phyloP scores from a whole-genome alignment of 306 rosid genomes.

The Echinosophora koreensis region DNA sequence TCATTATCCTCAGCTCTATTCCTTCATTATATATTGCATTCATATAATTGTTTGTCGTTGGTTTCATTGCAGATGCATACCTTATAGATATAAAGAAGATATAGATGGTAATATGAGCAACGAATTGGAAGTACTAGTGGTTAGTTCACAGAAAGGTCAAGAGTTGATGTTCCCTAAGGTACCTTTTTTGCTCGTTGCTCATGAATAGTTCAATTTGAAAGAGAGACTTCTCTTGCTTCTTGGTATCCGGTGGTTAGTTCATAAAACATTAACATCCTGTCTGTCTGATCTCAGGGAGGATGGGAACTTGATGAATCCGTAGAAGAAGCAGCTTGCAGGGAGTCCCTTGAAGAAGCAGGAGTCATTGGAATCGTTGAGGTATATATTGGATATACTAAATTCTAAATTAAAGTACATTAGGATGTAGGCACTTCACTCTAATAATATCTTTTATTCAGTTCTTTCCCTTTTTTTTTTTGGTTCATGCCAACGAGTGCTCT shows the following conservation, averaged over 20 bases:
- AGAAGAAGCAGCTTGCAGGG: slow-evolving; percentile 93
- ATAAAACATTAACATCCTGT: neutral
- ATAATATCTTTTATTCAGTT: neutral
- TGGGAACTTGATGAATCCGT: slow-evolving; percentile 98
- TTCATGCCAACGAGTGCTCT: too few species aligned
- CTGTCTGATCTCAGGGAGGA: slow-evolving; percentile 68
- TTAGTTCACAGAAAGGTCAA: slow-evolving; percentile 91
- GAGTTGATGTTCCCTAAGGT: slow-evolving; percentile 92
- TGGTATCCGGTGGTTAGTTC: neutral
- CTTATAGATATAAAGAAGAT: slow-evolving; percentile 76
- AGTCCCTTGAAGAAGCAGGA: slow-evolving; percentile 96
- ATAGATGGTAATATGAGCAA: slow-evolving; percentile 51
- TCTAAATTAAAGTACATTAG: neutral
- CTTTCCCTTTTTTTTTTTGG: neutral
- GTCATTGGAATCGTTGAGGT: slow-evolving; percentile 90
- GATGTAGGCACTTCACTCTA: neutral
- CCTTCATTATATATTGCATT: neutral
- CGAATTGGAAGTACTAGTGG: slow-evolving; percentile 81
- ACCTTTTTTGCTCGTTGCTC: neutral
- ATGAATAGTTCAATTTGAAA: too few species aligned
- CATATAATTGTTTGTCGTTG: neutral
- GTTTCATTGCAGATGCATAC: slow-evolving; percentile 76
- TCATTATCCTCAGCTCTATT: neutral
- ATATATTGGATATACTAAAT: neutral
- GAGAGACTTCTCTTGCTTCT: neutral